phyloP scores from a whole-genome alignment of 495 filamentous ascomycete species.

The Lasiosphaeria hispida region DNA sequence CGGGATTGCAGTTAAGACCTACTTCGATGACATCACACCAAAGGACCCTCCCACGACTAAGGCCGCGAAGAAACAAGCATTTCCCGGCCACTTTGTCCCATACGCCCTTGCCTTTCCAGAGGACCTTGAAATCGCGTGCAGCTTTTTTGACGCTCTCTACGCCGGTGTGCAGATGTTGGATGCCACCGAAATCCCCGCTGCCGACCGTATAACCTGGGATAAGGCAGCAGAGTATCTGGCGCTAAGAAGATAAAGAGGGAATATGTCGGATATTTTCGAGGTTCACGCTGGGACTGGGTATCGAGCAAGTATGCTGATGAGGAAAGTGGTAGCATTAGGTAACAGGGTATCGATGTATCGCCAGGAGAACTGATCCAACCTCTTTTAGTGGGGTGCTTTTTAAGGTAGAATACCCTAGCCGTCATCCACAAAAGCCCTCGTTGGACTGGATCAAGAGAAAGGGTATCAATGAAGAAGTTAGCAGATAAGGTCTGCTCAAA shows the following conservation, averaged over 20 bases:
- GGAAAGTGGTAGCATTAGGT: no score
- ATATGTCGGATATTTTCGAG: no score
- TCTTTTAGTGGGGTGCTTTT: no score
- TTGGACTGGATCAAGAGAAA: no score
- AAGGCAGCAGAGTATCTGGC: slow-evolving; percentile 64
- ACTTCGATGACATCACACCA: slow-evolving; percentile 76
- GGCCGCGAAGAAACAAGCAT: slow-evolving; percentile 52
- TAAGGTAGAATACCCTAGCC: no score
- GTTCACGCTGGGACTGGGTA: background rate
- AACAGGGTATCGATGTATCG: background rate
- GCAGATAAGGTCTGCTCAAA: no score
- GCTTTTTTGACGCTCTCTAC: slow-evolving; percentile 79
- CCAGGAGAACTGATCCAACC: no score
- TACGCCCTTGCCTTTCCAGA: slow-evolving; percentile 70
- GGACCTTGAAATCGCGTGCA: slow-evolving; percentile 77
- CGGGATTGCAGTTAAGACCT: slow-evolving; percentile 88
- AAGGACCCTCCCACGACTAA: slow-evolving; percentile 60
- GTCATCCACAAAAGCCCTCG: no score
- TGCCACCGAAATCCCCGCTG: slow-evolving; percentile 53
- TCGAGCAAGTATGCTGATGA: background rate
- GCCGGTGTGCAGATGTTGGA: slow-evolving; percentile 62
- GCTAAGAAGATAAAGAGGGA: slow-evolving; percentile 15
- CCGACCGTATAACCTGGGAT: slow-evolving; percentile 60
- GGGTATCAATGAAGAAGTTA: no score
- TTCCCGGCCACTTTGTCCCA: slow-evolving; percentile 68